Conservation (phyloP, 2,329 filamentous ascomycete species). For the Talaromyces sp. region DNA sequence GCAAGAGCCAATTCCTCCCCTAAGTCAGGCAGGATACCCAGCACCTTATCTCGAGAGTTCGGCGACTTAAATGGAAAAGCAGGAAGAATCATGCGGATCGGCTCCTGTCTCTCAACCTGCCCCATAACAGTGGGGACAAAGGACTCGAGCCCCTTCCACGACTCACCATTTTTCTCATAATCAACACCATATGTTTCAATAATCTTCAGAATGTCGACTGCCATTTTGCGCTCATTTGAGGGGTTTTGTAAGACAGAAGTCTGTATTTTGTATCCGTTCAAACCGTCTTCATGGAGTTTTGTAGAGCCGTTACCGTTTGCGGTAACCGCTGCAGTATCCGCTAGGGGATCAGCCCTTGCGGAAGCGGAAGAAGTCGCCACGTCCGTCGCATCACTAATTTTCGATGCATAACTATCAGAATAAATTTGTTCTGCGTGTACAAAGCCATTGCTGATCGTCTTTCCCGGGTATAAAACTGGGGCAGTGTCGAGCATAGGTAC, state of each 20-base stretch:
- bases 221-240: slow-evolving; percentile 11
- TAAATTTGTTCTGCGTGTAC: not conserved
- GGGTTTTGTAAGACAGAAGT: not conserved
- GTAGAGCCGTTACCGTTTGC: slow-evolving; percentile 19
- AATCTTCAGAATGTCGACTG: slow-evolving; percentile 24
- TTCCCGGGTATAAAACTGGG: slow-evolving; percentile 9
- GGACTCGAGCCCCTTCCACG: slow-evolving; percentile 31
- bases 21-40: slow-evolving; percentile 44
- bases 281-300: slow-evolving; percentile 7
- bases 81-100: slow-evolving; percentile 35
- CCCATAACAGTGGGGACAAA: slow-evolving; percentile 27
- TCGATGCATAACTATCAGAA: not conserved
- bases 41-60: slow-evolving; percentile 35
- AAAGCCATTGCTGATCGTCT: slow-evolving; percentile 9
- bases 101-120: slow-evolving; percentile 23
- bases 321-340: slow-evolving; percentile 13
- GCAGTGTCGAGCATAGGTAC: slow-evolving; percentile 15
- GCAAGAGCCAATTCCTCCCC: slow-evolving; percentile 47
- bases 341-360: slow-evolving; percentile 8
- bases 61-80: slow-evolving; percentile 37
- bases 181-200: slow-evolving; percentile 33
- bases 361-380: slow-evolving; percentile 5
- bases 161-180: slow-evolving; percentile 25
- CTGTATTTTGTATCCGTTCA: not conserved
- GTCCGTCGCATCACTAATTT: not conserved